Base-by-base conservation (phyloP, 805 yeast species). In the Pichia phayaonensis region DNA sequence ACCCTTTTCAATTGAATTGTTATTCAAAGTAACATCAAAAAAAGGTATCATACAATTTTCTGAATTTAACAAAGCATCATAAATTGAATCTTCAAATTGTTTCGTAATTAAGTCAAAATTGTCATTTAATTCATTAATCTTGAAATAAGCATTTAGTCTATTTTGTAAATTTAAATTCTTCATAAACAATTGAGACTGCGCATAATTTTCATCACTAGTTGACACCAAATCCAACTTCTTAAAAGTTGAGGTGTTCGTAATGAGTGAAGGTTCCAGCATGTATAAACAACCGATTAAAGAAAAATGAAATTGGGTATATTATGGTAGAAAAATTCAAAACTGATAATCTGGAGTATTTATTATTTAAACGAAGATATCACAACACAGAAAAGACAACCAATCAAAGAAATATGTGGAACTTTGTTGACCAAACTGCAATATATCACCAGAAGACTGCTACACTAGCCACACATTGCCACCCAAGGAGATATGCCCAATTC, bases 1-100 rank as follows among this genome's bases (percentile, higher is more conserved):
- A n/a, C 43, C 36, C 13, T 38, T 8, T 2, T 21, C 27, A 5
- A 12, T 31, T 31, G 36, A 6, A 7, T 21, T 18, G 8, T 45
- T 34, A 16, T 45, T 42, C 11, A 29, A 45, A 8, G 23, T 20
- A 31, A 46, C 46, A 38, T 46, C 36, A n/a, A 50, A 46, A 40
- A 45, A 46, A 3, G 53, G 53, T 16, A 50, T 18, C 53, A 50
- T 50, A 20, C 48, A 46, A 43, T 44, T 50, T 12, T 21, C 26
- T 4, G 53, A 50, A 6, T 34, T 50, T 11, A 26, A 3, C 3
- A 50, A n/a, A 13, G 53, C 31, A 24, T 46, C 47, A 36, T 26
- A 31, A 40, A 50, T 50, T 8, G 49, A 24, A 15, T 34, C 16
- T 40, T 45, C 43, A 41, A 49, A 49, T 10, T 38, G n/a, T 6